Evolutionary conservation across 148 eudicot species (phyloP), one percentile per base, ranked within the genome.

Genomic region (Vaccinium macrocarpon): DNA sequence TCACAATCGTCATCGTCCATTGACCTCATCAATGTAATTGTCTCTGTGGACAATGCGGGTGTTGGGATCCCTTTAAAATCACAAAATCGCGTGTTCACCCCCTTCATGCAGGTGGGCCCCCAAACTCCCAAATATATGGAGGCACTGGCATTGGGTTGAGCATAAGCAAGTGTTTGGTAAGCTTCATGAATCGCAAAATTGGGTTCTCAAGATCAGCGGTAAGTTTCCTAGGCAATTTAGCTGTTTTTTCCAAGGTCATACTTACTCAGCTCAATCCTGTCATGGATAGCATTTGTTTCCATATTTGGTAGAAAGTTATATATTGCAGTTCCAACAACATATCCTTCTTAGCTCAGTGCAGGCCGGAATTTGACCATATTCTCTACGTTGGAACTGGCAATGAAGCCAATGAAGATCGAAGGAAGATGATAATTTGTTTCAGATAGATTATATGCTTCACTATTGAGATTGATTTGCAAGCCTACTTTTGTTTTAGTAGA

Each of bases 41-140:
- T 96, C 27, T 94, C 99, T 32, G 97, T 96, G 8, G 99, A 96
- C 87, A 98, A 96, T 84, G 94, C 98, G 0, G 99, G 99, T 82
- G 88, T 82, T 18, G 98, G 99, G 49, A 96, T 96, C 87, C 99
- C 99, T 27, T 29, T 85, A 15, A 95, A 94, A 72, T 92, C 95
- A 32, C 99, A 94, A 84, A 70, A 92, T 66, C 93, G 90, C n/a
- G 86, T 96, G 42, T 96, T 94, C 81, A 96, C 95, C 27, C 99
- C 99, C 52, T 96, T 94, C 90, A 93, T 96, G 98, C 99, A 96
- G 80, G 99, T 93, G 32, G 92, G 95, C 48, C 94, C 98, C 68
- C 95, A 2, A 91, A 87, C 83, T 88, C 92, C 2, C 86, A 93
- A 12, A 90, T 88, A 56, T 92, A 90, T 74, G 99, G 99, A 51